phyloP scores from a whole-genome alignment of 768 basidiomycete genomes.

The Suillus brevipes region DNA sequence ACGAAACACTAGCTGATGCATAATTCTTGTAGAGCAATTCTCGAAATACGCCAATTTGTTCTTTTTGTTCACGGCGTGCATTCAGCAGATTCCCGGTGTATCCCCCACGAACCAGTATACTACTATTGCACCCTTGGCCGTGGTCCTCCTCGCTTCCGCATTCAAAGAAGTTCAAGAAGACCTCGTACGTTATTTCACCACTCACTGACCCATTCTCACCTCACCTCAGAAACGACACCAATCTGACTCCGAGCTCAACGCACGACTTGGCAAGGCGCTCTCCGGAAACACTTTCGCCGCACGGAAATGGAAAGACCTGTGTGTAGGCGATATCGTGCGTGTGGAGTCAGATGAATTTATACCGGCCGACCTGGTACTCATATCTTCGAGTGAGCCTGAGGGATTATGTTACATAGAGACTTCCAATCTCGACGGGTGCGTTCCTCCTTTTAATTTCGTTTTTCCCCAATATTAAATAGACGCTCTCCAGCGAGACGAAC shows the following conservation, averaged over 20 bases:
- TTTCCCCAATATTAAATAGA: too few species aligned
- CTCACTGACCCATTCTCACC: conserved; percentile 8
- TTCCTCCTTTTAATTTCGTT: too few species aligned
- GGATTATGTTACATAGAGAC: too few species aligned
- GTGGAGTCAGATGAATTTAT: conserved; percentile 92
- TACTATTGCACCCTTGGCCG: conserved; percentile 86
- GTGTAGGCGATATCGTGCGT: conserved; percentile 90
- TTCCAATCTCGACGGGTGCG: too few species aligned
- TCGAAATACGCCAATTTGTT: conserved; percentile 98
- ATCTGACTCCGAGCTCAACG: conserved; percentile 89
- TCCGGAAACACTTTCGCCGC: conserved; percentile 63
- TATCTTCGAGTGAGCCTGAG: conserved; percentile 91
- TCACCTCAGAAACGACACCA: conserved; percentile 86
- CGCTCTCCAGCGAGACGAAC: too few species aligned
- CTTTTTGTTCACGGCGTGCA: conserved; percentile 96
- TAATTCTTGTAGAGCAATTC: conserved; percentile 76
- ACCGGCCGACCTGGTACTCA: conserved; percentile 87
- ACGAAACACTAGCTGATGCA: conserved; percentile 12
- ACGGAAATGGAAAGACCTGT: conserved; percentile 85
- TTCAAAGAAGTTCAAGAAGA: conserved; percentile 97
- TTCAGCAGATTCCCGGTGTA: conserved; percentile 97
- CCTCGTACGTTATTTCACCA: conserved; percentile 51
- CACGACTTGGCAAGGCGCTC: conserved; percentile 78
- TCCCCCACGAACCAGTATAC: conserved; percentile 96
- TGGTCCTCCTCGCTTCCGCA: conserved; percentile 90